Conservation (phyloP, 306 rosid species). For the Lathyrus tuberosus region DNA sequence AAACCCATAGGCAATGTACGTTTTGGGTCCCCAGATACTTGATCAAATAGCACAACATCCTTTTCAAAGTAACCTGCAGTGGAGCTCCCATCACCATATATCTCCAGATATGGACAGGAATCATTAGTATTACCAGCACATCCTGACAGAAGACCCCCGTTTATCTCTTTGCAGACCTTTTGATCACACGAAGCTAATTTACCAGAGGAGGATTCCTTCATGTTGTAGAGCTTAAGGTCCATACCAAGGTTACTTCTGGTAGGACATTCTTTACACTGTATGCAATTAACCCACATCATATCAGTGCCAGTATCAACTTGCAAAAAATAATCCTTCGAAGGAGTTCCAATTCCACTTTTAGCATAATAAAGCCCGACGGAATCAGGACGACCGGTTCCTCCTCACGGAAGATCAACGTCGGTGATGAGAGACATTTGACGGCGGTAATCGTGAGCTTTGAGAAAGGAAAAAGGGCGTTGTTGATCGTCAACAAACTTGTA, state of each 20-base stretch:
- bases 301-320: conserved; percentile 98
- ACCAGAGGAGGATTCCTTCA: conserved; percentile 72
- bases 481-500: conserved; percentile 71
- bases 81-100: conserved; percentile 95
- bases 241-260: conserved; percentile 82
- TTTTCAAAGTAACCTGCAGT: conserved; percentile 89
- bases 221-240: conserved; percentile 75
- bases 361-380: conserved; percentile 96
- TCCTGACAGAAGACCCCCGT: conserved; percentile 72
- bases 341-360: conserved; percentile 94
- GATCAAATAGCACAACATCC: conserved; percentile 74
- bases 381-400: conserved; percentile 94
- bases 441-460: conserved; percentile 82
- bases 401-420: conserved; percentile 90
- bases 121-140: conserved; percentile 54
- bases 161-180: conserved; percentile 76
- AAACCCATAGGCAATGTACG: too few species aligned
- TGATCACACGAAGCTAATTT: conserved; percentile 71
- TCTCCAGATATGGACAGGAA: conserved; percentile 89
- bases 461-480: conserved; percentile 64
- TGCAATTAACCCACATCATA: conserved; percentile 97
- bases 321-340: conserved; percentile 78
- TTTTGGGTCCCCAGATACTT: conserved; percentile 94
- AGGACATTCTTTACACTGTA: conserved; percentile 89
- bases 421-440: conserved; percentile 84